Evolutionary conservation across 768 basidiomycete genomes (phyloP), one percentile per base, ranked within the genome.

Genomic region (Psilocybe subaeruginosa): DNA sequence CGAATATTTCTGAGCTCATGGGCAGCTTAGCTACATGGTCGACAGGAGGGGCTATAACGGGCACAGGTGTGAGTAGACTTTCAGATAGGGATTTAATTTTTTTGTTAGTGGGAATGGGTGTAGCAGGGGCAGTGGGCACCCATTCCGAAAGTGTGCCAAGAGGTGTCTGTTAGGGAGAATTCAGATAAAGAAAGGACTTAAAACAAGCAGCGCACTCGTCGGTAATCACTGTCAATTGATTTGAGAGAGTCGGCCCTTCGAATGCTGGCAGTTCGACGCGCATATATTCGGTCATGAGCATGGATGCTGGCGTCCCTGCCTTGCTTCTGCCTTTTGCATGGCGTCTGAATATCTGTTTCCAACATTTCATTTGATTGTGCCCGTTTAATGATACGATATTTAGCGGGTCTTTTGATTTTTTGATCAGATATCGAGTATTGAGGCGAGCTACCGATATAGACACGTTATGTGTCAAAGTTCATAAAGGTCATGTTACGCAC

Each of bases 21-120:
- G 77, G 75, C 5, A 73, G 61, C 27, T 71, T 67, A 7, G 74
- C 68, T 6, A 71, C 64, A 58, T 78, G 71, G 8, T 73, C 73
- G 2, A 66, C 53, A 0, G 86, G 84, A 1, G 86, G 86, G 3
- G 85, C 85, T 12, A 88, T 82, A 56, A 86, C 77, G 0, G 86
- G 86, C 0, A 86, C 78, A 8, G 64, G 65, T 48, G 19, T 19
- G 6, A 14, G 16, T 16, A 55, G 41, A 30, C 35, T 33, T 12
- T 37, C 30, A 7, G 35, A 45, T 41, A 27, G 17, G 17, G 30
- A 7, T 6, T 6, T 6, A 11, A 5, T 52, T n/a, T 30, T n/a
- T 3, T 3, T 17, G 11, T 7, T 45, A 43, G 4, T 3, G 8
- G 62, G 50, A 5, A 46, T 50, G 1, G 41, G 19, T 14, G 56